Conservation (phyloP, 495 filamentous ascomycete genomes). For the Endocarpon pusillum region DNA sequence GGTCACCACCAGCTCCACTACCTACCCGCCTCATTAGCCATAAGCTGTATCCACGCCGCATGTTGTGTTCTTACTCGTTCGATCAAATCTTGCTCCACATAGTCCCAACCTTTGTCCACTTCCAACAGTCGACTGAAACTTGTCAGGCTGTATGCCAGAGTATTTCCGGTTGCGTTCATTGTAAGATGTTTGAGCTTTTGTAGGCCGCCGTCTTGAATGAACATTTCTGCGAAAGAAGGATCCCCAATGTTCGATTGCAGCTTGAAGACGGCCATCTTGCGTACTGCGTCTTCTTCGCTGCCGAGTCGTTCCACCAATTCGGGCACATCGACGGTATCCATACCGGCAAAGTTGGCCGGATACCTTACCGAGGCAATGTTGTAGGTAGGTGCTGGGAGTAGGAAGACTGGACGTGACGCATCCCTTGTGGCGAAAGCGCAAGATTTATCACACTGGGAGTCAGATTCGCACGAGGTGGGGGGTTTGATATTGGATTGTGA, state of each 20-base stretch:
- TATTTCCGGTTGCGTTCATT: constrained; percentile 77
- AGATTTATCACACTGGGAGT: too few relatives aligned
- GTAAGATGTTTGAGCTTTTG: constrained; percentile 63
- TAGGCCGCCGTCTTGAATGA: constrained; percentile 78
- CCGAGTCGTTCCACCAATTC: constrained; percentile 53
- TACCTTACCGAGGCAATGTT: too few relatives aligned
- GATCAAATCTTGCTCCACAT: too few relatives aligned
- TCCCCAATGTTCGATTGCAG: constrained; percentile 87
- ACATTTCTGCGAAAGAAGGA: constrained; percentile 89
- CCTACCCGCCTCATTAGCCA: constrained; percentile 23
- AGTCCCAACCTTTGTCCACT: constrained; percentile 95
- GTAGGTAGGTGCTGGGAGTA: too few relatives aligned
- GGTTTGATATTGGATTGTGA: too few relatives aligned
- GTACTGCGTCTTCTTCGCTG: constrained; percentile 72
- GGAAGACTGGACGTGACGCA: too few relatives aligned
- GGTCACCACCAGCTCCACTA: constrained; percentile 85
- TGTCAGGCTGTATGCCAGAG: constrained; percentile 83
- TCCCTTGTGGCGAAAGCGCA: too few relatives aligned
- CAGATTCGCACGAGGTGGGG: too few relatives aligned
- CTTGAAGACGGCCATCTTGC: constrained; percentile 99
- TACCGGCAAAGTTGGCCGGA: too few relatives aligned
- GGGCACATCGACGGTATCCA: constrained; percentile 42
- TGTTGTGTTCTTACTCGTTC: too few relatives aligned
- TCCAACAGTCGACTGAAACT: constrained; percentile 74
- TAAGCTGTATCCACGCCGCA: too few relatives aligned